phyloP scores from a whole-genome alignment of 2,329 filamentous ascomycete genomes.

The Trichoderma simmonsii region DNA sequence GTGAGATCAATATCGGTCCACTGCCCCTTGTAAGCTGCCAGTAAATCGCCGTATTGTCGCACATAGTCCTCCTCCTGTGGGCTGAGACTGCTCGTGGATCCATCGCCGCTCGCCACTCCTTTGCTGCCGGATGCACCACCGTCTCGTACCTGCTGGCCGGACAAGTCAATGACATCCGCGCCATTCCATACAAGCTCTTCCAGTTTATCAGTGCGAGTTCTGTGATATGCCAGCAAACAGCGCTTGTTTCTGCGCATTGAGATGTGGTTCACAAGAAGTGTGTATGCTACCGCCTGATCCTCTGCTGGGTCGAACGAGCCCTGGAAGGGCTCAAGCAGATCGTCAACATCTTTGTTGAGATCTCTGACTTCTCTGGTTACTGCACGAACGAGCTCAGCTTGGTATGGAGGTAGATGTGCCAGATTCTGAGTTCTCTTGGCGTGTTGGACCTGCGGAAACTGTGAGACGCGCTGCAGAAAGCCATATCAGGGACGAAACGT shows the following conservation, averaged over 20 bases:
- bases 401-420: slow-evolving; percentile 82
- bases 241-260: slow-evolving; percentile 96
- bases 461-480: slow-evolving; percentile 7
- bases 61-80: slow-evolving; percentile 97
- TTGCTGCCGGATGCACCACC: slow-evolving; percentile 34
- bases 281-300: slow-evolving; percentile 81
- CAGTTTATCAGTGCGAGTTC: slow-evolving; percentile 83
- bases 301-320: slow-evolving; percentile 81
- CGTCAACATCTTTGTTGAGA: slow-evolving; percentile 78
- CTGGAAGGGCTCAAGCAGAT: slow-evolving; percentile 76
- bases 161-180: slow-evolving; percentile 72
- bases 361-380: slow-evolving; percentile 91
- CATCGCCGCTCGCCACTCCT: slow-evolving; percentile 41
- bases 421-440: slow-evolving; percentile 92
- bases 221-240: slow-evolving; percentile 90
- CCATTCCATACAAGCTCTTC: slow-evolving; percentile 94
- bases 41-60: slow-evolving; percentile 81
- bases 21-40: slow-evolving; percentile 96
- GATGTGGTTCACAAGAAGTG: slow-evolving; percentile 87
- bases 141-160: slow-evolving; percentile 52
- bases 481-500: slow-evolving; percentile 19
- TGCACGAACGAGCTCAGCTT: slow-evolving; percentile 83
- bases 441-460: slow-evolving; percentile 70
- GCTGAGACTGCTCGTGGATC: slow-evolving; percentile 72
- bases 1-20: slow-evolving; percentile 98